These are phyloP conservation scores for Chaetomium olivaceum DNA, from an alignment of 2,329 filamentous ascomycete genomes.

Conservation along the genomic window DNA sequence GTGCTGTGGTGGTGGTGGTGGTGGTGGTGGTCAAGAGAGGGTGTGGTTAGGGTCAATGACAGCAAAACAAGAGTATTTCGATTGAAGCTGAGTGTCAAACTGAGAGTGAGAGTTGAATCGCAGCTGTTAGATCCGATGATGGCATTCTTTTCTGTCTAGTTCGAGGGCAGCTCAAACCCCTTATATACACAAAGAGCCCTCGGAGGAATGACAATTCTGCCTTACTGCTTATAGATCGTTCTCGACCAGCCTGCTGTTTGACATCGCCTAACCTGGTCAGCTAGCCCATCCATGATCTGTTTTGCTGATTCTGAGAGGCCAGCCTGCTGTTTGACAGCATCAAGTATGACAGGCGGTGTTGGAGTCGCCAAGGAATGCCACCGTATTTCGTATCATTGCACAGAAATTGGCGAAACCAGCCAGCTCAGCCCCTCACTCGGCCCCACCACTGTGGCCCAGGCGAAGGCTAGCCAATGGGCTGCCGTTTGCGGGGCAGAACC, in stretches of 20 bases:
- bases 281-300: neutral
- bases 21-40: conserved; percentile 1
- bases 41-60: neutral
- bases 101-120: neutral
- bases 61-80: neutral
- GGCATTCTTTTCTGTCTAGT: neutral
- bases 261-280: neutral
- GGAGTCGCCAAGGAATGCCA: neutral
- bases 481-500: neutral
- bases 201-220: neutral
- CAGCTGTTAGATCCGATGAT: neutral
- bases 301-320: neutral
- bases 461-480: neutral
- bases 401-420: neutral
- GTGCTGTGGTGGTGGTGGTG: conserved; percentile 2
- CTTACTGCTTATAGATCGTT: neutral
- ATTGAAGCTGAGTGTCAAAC: neutral
- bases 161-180: neutral
- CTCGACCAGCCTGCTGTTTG: neutral
- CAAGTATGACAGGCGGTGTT: neutral
- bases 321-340: neutral
- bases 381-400: conserved; percentile 16
- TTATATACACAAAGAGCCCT: neutral
- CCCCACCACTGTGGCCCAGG: neutral
- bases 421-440: neutral